Conservation (phyloP, 345 rosid species). For the Limnanthes douglasii region DNA sequence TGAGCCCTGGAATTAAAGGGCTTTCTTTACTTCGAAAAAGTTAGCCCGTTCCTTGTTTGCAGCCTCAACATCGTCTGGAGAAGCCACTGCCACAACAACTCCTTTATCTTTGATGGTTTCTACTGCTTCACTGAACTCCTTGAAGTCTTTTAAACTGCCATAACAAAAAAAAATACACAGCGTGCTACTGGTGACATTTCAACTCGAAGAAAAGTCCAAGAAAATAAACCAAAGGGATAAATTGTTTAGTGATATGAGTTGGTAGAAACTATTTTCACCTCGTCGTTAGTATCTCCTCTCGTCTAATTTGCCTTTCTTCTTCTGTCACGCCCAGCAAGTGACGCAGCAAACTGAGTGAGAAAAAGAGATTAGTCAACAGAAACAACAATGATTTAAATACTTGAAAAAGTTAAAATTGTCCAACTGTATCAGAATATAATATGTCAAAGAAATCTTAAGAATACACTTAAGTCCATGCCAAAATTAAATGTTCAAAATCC, state of each 20-base stretch:
- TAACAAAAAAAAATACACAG: background rate
- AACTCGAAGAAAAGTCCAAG: too few species aligned
- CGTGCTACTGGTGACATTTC: background rate
- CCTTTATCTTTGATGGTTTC: conserved; percentile 59
- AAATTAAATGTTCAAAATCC: too few species aligned
- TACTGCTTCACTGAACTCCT: conserved; percentile 51
- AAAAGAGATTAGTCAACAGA: conserved; percentile 5
- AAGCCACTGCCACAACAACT: conserved; percentile 69
- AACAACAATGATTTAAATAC: too few species aligned
- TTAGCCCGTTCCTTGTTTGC: conserved; percentile 45
- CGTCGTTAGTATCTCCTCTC: conserved; percentile 80
- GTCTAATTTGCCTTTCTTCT: conserved; percentile 74
- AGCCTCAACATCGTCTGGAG: conserved; percentile 53
- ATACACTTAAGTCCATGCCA: too few species aligned
- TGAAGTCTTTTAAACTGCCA: conserved; percentile 73
- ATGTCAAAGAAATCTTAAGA: too few species aligned
- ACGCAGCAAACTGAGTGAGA: conserved; percentile 33
- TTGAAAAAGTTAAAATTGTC: too few species aligned
- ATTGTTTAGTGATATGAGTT: too few species aligned
- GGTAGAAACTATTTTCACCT: conserved; percentile 35
- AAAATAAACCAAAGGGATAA: too few species aligned
- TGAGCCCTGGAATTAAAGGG: conserved; percentile 37
- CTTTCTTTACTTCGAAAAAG: conserved; percentile 59
- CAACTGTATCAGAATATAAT: too few species aligned
- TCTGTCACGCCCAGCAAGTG: conserved; percentile 68